Conservation (phyloP, 371 early-diverging fungal genomes). For the Mucor sp. region DNA sequence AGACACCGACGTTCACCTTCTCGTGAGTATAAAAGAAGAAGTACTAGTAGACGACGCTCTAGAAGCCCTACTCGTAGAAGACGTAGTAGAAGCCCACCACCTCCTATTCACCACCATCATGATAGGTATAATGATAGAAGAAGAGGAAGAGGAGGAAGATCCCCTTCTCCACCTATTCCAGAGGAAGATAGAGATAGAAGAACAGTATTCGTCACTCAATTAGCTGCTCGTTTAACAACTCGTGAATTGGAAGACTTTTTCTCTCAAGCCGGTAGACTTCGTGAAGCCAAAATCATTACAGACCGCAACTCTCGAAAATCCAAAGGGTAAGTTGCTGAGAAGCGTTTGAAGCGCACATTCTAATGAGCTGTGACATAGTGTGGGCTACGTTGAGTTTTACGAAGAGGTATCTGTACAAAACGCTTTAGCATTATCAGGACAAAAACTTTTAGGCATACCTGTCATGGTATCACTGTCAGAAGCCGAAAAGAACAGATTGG, state of each 20-base stretch:
- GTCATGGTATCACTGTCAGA: constrained; percentile 92
- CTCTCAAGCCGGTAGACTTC: constrained; percentile 79
- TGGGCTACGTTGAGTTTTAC: constrained; percentile 95
- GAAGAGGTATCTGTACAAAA: constrained; percentile 80
- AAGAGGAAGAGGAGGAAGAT: constrained; percentile 47
- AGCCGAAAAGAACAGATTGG: constrained; percentile 89
- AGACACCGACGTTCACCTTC: constrained; percentile 30
- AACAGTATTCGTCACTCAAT: constrained; percentile 94
- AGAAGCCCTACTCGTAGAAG: constrained; percentile 28
- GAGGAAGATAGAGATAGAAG: constrained; percentile 84
- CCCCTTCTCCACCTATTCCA: constrained; percentile 73
- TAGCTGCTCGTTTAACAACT: constrained; percentile 78
- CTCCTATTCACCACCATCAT: constrained; percentile 39
- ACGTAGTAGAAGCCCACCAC: constrained; percentile 27
- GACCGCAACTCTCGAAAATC: constrained; percentile 89
- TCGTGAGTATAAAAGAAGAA: constrained; percentile 31
- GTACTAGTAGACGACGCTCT: constrained; percentile 22
- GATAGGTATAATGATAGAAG: constrained; percentile 20
- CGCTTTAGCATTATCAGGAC: constrained; percentile 85
- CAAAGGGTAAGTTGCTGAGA: constrained; percentile 73
- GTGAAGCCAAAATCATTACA: constrained; percentile 86
- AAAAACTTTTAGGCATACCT: constrained; percentile 93
- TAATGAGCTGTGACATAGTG: constrained; percentile 31
- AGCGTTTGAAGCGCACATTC: not conserved
- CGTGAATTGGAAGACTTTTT: constrained; percentile 92